Conservation (phyloP, 208 protist genomes). For the Strigomonas culicis region DNA sequence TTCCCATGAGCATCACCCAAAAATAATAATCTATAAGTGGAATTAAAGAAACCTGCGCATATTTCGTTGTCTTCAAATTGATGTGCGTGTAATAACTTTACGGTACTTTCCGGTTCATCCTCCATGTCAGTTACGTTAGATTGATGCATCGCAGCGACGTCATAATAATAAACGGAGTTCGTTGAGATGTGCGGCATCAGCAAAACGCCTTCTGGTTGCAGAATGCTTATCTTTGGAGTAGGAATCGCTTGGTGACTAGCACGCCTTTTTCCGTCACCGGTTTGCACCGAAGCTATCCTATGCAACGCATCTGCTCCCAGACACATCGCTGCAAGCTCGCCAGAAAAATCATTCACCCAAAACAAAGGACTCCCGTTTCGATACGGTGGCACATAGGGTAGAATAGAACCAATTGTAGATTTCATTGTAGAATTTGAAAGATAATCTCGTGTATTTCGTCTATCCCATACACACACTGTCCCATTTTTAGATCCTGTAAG, state of each 20-base stretch:
- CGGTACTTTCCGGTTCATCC: no score
- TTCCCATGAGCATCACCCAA: neutral
- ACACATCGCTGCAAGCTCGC: neutral
- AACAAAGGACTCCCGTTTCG: neutral
- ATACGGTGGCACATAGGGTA: neutral
- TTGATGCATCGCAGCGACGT: no score
- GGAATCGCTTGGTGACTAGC: neutral
- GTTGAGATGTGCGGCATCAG: neutral
- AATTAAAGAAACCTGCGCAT: neutral
- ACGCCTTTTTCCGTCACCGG: neutral
- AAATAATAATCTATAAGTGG: neutral
- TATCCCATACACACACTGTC: neutral
- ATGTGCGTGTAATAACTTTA: neutral
- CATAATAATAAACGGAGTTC: no score
- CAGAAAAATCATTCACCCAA: conserved; percentile 7
- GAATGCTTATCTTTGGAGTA: neutral
- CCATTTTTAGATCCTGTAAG: neutral
- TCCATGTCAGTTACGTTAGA: no score
- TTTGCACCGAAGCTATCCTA: neutral
- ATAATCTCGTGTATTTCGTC: neutral
- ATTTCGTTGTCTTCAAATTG: no score
- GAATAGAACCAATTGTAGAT: neutral
- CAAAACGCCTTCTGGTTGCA: neutral
- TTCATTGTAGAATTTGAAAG: no score
- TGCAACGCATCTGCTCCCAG: neutral